phyloP scores from a whole-genome alignment of 805 yeast genomes.

The Saturnispora zaruensis region DNA sequence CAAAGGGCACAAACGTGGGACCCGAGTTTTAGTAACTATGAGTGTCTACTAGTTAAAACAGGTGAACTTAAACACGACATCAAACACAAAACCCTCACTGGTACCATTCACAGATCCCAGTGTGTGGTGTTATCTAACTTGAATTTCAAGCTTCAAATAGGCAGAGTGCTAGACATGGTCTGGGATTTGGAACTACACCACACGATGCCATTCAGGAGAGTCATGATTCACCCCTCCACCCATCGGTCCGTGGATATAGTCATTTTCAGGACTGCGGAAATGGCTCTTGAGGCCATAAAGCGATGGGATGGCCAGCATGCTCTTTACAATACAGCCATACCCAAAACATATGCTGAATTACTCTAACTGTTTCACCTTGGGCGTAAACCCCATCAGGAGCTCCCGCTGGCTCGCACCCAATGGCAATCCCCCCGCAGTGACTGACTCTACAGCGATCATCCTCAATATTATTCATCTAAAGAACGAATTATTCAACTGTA shows the following conservation, averaged over 20 bases:
- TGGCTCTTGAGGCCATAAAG: not conserved
- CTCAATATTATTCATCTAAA: not conserved
- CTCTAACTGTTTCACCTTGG: constrained; percentile 1
- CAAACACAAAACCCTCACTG: not conserved
- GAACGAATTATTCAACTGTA: not conserved
- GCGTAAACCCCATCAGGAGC: not conserved
- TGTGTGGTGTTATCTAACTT: constrained; percentile 4
- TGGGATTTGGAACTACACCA: constrained; percentile 7
- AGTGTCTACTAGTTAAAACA: not conserved
- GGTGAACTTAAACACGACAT: not conserved
- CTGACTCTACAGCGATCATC: not conserved
- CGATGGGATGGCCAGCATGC: constrained; percentile 5
- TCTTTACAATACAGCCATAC: not conserved
- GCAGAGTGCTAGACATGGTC: not conserved
- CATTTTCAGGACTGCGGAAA: constrained; percentile 1
- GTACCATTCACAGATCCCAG: constrained; percentile 3
- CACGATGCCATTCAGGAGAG: not conserved
- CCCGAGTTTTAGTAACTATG: not conserved
- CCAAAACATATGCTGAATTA: constrained; percentile 1
- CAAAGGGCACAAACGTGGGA: not conserved
- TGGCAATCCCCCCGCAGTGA: not conserved
- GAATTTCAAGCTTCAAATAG: not conserved
- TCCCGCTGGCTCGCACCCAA: not conserved
- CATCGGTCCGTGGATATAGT: constrained; percentile 1
- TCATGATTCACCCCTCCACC: not conserved